Percentiles rank a stretch among this genome's conserved stretches.
Conservation (phyloP, 2,329 filamentous ascomycete genomes). For the Didymella arachidicola region DNA sequence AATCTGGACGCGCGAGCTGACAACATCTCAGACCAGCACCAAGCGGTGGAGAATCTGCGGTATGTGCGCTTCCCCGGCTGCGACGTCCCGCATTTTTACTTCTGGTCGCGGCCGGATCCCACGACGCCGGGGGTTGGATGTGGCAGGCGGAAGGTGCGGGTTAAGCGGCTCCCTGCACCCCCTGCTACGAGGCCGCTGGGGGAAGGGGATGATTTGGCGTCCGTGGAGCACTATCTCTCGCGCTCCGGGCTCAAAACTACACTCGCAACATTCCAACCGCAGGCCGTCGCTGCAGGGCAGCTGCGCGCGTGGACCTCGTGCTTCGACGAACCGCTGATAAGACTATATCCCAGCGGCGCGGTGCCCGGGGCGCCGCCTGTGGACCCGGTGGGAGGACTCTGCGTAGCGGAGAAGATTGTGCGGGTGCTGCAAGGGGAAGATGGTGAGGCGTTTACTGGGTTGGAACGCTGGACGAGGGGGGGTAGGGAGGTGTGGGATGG, state of each 20-base stretch:
- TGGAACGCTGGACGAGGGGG: slow-evolving; percentile 19
- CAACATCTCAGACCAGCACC: background rate
- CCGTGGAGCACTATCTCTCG: slow-evolving; percentile 27
- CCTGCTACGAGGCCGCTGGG: slow-evolving; percentile 16
- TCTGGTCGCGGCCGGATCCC: slow-evolving; percentile 42
- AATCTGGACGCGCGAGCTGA: slow-evolving; percentile 20
- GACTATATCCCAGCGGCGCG: slow-evolving; percentile 30
- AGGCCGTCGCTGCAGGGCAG: slow-evolving; percentile 26
- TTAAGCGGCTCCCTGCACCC: slow-evolving; percentile 16
- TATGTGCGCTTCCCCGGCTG: slow-evolving; percentile 40
- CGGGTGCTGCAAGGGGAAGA: slow-evolving; percentile 2
- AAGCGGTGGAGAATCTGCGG: slow-evolving; percentile 32
- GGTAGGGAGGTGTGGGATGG: slow-evolving; percentile 38
- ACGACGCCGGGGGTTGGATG: slow-evolving; percentile 29
- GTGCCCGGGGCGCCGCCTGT: slow-evolving; percentile 35
- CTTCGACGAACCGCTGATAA: slow-evolving; percentile 14
- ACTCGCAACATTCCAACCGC: slow-evolving; percentile 14
- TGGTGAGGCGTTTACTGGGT: slow-evolving; percentile 22
- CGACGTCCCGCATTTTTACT: slow-evolving; percentile 46
- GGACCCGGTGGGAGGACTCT: slow-evolving; percentile 6
- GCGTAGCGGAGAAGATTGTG: slow-evolving; percentile 37
- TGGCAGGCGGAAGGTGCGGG: slow-evolving; percentile 4
- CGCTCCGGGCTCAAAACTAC: slow-evolving; percentile 22
- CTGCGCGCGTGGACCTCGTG: slow-evolving; percentile 27
- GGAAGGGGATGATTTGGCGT: background rate